These are phyloP conservation scores for Erysimum cheiranthoides DNA, from an alignment of 345 rosid genomes.

Conservation along the genomic window DNA sequence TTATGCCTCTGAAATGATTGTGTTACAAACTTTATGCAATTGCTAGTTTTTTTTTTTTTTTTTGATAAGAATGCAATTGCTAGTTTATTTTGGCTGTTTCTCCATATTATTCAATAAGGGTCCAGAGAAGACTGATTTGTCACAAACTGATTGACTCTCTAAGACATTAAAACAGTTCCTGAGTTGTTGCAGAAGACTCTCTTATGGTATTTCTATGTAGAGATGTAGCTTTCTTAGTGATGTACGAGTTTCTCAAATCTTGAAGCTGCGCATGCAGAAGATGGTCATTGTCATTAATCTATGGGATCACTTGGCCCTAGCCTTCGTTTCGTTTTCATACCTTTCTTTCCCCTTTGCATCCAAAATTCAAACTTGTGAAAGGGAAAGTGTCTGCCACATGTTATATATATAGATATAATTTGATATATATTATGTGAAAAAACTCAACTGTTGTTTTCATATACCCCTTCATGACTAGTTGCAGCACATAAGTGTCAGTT, in stretches of 20 bases:
- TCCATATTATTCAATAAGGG: conserved; percentile 6
- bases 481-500: conserved; percentile 2
- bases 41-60: too few species aligned
- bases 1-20: conserved; percentile 43
- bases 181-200: conserved; percentile 41
- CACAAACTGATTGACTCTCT: conserved; percentile 28
- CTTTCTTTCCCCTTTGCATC: conserved; percentile 13
- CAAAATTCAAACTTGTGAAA: conserved; percentile 41
- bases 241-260: conserved; percentile 37
- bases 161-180: conserved; percentile 29
- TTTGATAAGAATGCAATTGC: conserved; percentile 38
- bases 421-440: neutral
- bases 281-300: conserved; percentile 37
- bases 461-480: conserved; percentile 19
- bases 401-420: neutral
- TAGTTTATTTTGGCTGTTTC: conserved; percentile 29
- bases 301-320: conserved; percentile 32
- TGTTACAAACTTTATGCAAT: conserved; percentile 41
- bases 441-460: conserved; percentile 21
- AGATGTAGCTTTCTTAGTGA: conserved; percentile 37
- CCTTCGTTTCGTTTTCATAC: conserved; percentile 17
- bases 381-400: conserved; percentile 48
- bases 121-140: conserved; percentile 37
- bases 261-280: conserved; percentile 39
- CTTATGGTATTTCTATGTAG: conserved; percentile 26